Conservation (phyloP, 495 filamentous ascomycete species). For the Aspergillus bertholletiae region DNA sequence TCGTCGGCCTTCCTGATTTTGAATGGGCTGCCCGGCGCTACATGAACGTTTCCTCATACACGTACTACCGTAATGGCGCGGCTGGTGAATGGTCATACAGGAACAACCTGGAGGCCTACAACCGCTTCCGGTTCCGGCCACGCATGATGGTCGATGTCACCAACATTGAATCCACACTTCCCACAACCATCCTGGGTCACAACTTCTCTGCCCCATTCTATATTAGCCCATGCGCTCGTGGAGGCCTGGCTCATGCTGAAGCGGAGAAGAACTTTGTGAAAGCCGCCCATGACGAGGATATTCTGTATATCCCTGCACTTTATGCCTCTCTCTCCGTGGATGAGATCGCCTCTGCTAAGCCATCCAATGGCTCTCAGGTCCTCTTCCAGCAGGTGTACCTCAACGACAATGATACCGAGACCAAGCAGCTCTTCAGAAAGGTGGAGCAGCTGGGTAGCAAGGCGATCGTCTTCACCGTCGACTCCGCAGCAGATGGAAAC, state of each 20-base stretch:
- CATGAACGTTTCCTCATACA: constrained; percentile 11
- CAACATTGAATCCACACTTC: constrained; percentile 7
- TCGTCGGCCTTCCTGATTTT: constrained; percentile 9
- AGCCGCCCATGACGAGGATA: constrained; percentile 27
- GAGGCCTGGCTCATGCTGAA: constrained; percentile 27
- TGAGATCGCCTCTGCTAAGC: constrained; percentile 12
- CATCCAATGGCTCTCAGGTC: constrained; percentile 12
- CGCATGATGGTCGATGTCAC: constrained; percentile 11
- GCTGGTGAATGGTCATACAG: constrained; percentile 13
- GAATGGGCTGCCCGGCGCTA: constrained; percentile 11
- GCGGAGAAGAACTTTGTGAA: constrained; percentile 33
- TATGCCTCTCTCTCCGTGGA: constrained; percentile 7
- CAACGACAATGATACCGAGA: constrained; percentile 30
- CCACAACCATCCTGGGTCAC: constrained; percentile 15
- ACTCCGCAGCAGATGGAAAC: constrained; percentile 34
- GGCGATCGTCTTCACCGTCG: constrained; percentile 38
- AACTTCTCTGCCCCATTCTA: constrained; percentile 42
- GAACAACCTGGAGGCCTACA: constrained; percentile 12
- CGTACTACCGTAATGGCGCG: constrained; percentile 13
- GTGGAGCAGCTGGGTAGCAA: constrained; percentile 30
- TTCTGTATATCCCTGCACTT: constrained; percentile 28
- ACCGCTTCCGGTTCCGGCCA: constrained; percentile 10
- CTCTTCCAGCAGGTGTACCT: constrained; percentile 37
- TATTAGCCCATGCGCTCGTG: constrained; percentile 35
- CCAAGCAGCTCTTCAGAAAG: constrained; percentile 22